These are phyloP conservation scores for Leishmania amazonensis DNA, from an alignment of 208 protist species.

Conservation along the genomic window DNA sequence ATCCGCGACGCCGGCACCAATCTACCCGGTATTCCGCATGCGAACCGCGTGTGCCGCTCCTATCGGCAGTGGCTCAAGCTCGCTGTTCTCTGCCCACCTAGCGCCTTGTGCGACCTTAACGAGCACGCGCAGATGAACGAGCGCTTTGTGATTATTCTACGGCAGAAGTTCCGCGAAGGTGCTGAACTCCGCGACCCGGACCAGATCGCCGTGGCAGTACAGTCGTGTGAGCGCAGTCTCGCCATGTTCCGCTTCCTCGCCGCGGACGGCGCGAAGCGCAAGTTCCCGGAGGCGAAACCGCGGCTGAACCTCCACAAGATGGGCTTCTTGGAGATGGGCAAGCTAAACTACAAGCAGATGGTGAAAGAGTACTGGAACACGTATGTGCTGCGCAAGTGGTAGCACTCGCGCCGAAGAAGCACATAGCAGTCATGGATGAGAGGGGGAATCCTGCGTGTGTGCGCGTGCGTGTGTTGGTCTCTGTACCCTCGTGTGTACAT, in stretches of 20 bases:
- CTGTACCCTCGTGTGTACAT: not conserved
- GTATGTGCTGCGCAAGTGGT: conserved; percentile 88
- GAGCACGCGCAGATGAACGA: conserved; percentile 92
- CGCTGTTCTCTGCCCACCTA: conserved; percentile 79
- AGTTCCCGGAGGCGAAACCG: conserved; percentile 85
- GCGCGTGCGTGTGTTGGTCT: not conserved
- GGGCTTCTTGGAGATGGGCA: conserved; percentile 87
- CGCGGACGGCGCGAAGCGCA: conserved; percentile 76
- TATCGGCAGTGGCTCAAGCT: conserved; percentile 91
- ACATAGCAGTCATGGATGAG: not conserved
- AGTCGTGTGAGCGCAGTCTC: conserved; percentile 83
- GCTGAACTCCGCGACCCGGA: conserved; percentile 77
- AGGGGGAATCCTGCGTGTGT: not conserved
- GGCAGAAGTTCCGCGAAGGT: conserved; percentile 87
- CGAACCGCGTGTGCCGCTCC: conserved; percentile 68
- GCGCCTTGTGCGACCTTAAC: conserved; percentile 81
- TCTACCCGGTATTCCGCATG: conserved; percentile 78
- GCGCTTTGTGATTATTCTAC: conserved; percentile 84
- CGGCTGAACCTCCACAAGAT: conserved; percentile 88
- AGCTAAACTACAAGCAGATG: conserved; percentile 89
- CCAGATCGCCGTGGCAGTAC: conserved; percentile 81
- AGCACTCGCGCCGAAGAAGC: conserved; percentile 1
- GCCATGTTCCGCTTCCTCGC: conserved; percentile 86
- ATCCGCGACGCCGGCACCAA: conserved; percentile 75
- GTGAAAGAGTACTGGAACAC: conserved; percentile 92